phyloP scores from a whole-genome alignment of 2,329 filamentous ascomycete genomes.

The Colletotrichum sp. region DNA sequence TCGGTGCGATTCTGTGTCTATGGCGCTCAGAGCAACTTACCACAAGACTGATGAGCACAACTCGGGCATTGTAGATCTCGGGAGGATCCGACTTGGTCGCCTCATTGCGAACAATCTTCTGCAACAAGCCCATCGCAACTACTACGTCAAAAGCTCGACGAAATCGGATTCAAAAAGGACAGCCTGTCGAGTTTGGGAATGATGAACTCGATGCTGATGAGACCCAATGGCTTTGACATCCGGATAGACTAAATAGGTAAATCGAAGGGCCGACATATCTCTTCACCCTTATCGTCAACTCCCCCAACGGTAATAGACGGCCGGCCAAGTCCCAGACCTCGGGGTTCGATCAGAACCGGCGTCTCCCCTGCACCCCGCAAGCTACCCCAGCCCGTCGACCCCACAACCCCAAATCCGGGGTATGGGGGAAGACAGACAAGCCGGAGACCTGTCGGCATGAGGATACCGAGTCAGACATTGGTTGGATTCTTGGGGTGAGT shows the following conservation, averaged over 20 bases:
- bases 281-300: neutral
- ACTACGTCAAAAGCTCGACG: neutral
- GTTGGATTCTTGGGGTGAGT: neutral
- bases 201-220: neutral
- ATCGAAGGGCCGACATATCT: neutral
- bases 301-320: neutral
- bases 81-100: constrained; percentile 70
- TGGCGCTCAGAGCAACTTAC: constrained; percentile 30
- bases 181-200: neutral
- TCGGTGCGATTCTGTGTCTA: neutral
- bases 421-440: neutral
- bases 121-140: constrained; percentile 17
- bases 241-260: neutral
- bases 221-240: neutral
- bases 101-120: constrained; percentile 56
- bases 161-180: neutral
- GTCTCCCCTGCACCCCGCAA: neutral
- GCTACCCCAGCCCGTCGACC: neutral
- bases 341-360: neutral
- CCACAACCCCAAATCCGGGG: neutral
- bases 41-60: constrained; percentile 68
- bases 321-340: neutral
- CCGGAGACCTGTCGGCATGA: neutral
- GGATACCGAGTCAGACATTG: neutral
- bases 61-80: constrained; percentile 74